A percentile compares a stretch with the other conserved stretches of the same genome.
phyloP scores from a whole-genome alignment of 768 basidiomycete species.

The Chalciporus chontae region DNA sequence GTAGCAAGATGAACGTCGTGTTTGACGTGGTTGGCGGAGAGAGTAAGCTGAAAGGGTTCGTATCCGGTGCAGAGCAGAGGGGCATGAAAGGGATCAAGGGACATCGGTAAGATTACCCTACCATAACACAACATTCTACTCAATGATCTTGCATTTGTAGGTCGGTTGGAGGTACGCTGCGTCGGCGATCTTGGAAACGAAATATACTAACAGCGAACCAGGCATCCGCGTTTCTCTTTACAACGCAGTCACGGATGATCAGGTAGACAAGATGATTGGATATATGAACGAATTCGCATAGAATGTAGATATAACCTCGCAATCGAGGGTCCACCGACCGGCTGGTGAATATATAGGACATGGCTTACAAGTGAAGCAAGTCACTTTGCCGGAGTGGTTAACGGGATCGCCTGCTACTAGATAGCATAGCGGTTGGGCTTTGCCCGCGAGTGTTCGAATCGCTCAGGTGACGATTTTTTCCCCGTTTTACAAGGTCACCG shows the following conservation, averaged over 20 bases:
- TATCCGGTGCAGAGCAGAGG: conserved; percentile 72
- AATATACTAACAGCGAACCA: conserved; percentile 16
- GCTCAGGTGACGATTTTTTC: conserved; percentile 54
- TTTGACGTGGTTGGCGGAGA: conserved; percentile 76
- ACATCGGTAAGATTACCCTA: conserved; percentile 64
- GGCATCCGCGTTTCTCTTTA: conserved; percentile 85
- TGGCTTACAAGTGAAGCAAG: too few species aligned
- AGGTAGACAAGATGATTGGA: conserved; percentile 56
- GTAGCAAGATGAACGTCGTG: conserved; percentile 96
- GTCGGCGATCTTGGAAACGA: neutral
- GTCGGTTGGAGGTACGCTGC: conserved; percentile 48
- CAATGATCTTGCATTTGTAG: conserved; percentile 27
- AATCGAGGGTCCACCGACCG: too few species aligned
- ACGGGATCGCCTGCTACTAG: conserved; percentile 74
- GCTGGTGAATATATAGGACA: too few species aligned
- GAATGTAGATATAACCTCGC: conserved; percentile 1
- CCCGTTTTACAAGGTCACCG: neutral
- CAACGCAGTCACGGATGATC: conserved; percentile 80
- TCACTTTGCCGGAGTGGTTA: conserved; percentile 97
- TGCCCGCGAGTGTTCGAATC: conserved; percentile 63
- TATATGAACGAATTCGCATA: conserved; percentile 57
- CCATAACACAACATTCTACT: neutral
- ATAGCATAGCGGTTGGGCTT: conserved; percentile 51
- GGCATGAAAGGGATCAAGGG: conserved; percentile 90
- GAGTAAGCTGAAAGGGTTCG: conserved; percentile 68